phyloP scores from a whole-genome alignment of 2,329 filamentous ascomycete genomes.

The Clarireedia paspali region DNA sequence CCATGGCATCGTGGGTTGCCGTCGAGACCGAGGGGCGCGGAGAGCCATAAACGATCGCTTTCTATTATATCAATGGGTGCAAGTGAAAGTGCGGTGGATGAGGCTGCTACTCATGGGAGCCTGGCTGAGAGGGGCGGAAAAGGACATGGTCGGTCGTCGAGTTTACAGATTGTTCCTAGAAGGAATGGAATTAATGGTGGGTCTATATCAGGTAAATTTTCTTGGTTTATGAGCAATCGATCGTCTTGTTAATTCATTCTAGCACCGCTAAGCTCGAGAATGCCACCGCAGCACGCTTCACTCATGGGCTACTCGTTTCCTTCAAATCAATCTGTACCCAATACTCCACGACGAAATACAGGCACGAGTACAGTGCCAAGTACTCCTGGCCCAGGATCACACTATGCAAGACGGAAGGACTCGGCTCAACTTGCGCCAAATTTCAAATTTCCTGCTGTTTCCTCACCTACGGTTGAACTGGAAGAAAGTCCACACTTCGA shows the following conservation, averaged over 20 bases:
- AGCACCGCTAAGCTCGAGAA: constrained; percentile 27
- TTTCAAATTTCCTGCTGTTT: constrained; percentile 49
- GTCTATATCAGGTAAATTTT: constrained; percentile 32
- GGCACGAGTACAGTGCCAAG: constrained; percentile 30
- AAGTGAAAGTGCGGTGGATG: constrained; percentile 29
- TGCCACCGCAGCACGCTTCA: constrained; percentile 30
- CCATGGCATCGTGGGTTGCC: constrained; percentile 18
- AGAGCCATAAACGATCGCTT: constrained; percentile 66
- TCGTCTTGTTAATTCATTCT: constrained; percentile 9
- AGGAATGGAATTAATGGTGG: constrained; percentile 34
- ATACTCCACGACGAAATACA: constrained; percentile 17
- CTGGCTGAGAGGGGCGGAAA: constrained; percentile 39
- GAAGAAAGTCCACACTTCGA: constrained; percentile 9
- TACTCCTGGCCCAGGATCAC: constrained; percentile 33
- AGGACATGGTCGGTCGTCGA: constrained; percentile 71
- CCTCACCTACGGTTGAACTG: constrained; percentile 27
- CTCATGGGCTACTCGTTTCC: constrained; percentile 28
- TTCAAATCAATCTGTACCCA: constrained; percentile 12
- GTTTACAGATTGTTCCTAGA: constrained; percentile 64
- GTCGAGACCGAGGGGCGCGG: constrained; percentile 32
- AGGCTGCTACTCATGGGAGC: constrained; percentile 29
- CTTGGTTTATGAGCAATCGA: not conserved
- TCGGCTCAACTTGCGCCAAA: constrained; percentile 32
- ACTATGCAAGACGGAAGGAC: constrained; percentile 29
- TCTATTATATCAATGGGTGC: constrained; percentile 76